These are phyloP conservation scores for Takakia lepidozioides DNA, from an alignment of 225 moss, liverwort and hornwort species.

Conservation along the genomic window DNA sequence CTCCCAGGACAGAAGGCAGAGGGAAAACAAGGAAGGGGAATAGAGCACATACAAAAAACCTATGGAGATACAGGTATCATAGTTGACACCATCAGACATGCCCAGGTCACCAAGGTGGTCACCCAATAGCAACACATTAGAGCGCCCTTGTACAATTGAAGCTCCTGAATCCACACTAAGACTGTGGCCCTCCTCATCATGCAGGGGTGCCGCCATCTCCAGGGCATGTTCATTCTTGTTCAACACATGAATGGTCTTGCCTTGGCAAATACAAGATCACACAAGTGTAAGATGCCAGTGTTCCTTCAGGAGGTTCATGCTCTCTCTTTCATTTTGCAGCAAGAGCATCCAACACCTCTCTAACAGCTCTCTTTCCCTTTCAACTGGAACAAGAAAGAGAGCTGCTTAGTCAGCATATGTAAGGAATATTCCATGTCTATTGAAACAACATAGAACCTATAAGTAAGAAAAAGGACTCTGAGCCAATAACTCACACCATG, in stretches of 20 bases:
- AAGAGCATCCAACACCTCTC: too few species aligned
- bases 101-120: slow-evolving; percentile 86
- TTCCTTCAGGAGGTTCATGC: too few species aligned
- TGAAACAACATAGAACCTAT: too few species aligned
- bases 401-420: too few species aligned
- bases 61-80: slow-evolving; percentile 63
- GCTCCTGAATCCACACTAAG: slow-evolving; percentile 33
- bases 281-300: too few species aligned
- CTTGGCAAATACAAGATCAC: slow-evolving; percentile 8
- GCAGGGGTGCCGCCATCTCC: slow-evolving; percentile 72
- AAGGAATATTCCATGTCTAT: too few species aligned
- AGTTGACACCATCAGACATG: slow-evolving; percentile 74
- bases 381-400: too few species aligned
- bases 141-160: slow-evolving; percentile 62
- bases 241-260: slow-evolving; percentile 65
- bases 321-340: too few species aligned
- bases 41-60: slow-evolving; percentile 54
- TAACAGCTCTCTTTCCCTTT: too few species aligned
- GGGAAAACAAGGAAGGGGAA: slow-evolving; percentile 1
- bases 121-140: slow-evolving; percentile 67
- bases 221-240: slow-evolving; percentile 82
- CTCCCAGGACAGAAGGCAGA: too few species aligned
- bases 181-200: slow-evolving; percentile 38
- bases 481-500: too few species aligned
- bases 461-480: too few species aligned